Base-by-base conservation (phyloP, 2,329 filamentous ascomycete species). In the Acrocalymma vagum region DNA sequence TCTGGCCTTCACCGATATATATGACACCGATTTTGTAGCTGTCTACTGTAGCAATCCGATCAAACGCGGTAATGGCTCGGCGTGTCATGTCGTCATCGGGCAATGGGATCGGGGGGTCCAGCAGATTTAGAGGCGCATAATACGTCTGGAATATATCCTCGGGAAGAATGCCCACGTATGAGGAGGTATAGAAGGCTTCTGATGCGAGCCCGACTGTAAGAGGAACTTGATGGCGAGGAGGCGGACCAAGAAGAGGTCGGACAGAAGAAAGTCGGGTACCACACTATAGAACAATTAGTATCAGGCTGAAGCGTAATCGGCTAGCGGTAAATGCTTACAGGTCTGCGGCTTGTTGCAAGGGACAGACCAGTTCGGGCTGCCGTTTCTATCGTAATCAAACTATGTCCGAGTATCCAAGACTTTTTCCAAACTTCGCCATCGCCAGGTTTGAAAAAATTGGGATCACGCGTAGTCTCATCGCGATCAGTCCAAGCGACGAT, bases 21-120 rank as follows among this genome's bases (percentile, higher is more conserved):
- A 99, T 85, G 15, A 99, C 87, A 11, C 94, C 94, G 27, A 96
- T 87, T 70, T 96, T 96, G 77, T 97, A 91, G 6, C 91, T 91
- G 69, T 99, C 94, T 4, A 99, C 86, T 7, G 90, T 92, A 24
- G 93, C 87, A 52, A 84, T 95, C 21, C 86, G 84, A 69, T 99
- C 94, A 67, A 99, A 95, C 9, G 84, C 78, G 24, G 82, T 81
- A 25, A 99, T 85, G 1, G 90, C 87, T 53, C 93, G 84, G 24
- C 83, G 80, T 2, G 86, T 83, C 21, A 81, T 79, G 11, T 90
- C 87, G 43, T 87, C 82, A 18, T 82, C 74, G 0, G 91, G 90
- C 6, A 97, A 78, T 0, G 86, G 83, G 29, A 96, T 84, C 8
- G 88, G 90, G 30, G 87, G 86, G 40, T 61, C 71, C 42, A 45